phyloP scores from a whole-genome alignment of 108 stramenopile genomes.

The Pseudonitzschia multistriata region DNA sequence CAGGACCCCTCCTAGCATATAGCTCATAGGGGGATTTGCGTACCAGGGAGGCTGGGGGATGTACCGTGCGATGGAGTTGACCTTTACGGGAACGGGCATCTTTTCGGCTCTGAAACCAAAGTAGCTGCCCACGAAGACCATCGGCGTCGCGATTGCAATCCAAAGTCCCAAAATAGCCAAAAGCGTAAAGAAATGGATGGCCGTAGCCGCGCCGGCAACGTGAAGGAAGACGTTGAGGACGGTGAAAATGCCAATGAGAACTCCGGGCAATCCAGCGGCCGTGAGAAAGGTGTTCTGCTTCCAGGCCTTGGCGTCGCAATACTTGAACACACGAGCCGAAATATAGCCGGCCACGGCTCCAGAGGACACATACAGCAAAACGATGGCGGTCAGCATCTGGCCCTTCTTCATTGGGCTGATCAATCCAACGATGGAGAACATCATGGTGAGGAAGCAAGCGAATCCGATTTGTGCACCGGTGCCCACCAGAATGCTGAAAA shows the following conservation, averaged over 20 bases:
- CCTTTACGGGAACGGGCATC: constrained; percentile 79
- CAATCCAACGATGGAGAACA: constrained; percentile 80
- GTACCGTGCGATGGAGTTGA: constrained; percentile 90
- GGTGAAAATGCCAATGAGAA: constrained; percentile 77
- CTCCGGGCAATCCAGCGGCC: constrained; percentile 80
- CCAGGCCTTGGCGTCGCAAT: constrained; percentile 80
- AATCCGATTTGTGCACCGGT: constrained; percentile 90
- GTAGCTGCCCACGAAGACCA: constrained; percentile 95
- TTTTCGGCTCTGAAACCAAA: constrained; percentile 88
- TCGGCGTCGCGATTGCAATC: constrained; percentile 81
- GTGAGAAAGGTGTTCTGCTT: constrained; percentile 77
- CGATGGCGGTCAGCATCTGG: constrained; percentile 84
- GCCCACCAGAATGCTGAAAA: constrained; percentile 86
- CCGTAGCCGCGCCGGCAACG: constrained; percentile 84
- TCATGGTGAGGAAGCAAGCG: constrained; percentile 73
- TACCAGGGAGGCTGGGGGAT: constrained; percentile 90
- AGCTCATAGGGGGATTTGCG: constrained; percentile 55
- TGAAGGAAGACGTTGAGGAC: constrained; percentile 82
- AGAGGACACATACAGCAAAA: constrained; percentile 88
- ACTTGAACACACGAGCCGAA: constrained; percentile 90
- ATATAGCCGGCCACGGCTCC: constrained; percentile 89
- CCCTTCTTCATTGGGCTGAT: constrained; percentile 94
- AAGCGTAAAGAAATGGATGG: constrained; percentile 86
- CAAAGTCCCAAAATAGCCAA: constrained; percentile 80
- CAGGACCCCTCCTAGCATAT: constrained; percentile 80